These are phyloP conservation scores for Cryphonectria naterciae DNA, from an alignment of 2,329 filamentous ascomycete genomes.

Conservation along the genomic window DNA sequence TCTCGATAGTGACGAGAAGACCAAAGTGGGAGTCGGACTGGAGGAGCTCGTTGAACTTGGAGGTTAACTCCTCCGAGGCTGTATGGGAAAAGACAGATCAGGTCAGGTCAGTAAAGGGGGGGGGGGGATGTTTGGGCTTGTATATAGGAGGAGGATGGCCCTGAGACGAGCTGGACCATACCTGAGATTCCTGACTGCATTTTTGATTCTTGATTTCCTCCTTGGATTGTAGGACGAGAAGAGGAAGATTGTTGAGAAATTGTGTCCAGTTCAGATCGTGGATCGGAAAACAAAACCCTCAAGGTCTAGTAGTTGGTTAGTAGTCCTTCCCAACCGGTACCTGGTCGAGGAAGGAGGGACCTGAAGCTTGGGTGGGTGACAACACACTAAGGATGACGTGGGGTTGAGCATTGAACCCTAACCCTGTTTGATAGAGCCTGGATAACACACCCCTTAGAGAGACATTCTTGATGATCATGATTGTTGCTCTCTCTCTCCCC, in stretches of 20 bases:
- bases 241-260: neutral
- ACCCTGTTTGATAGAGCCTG: neutral
- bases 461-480: neutral
- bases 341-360: neutral
- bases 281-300: neutral
- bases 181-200: conserved; percentile 31
- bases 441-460: neutral
- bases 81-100: conserved; percentile 17
- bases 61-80: conserved; percentile 79
- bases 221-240: neutral
- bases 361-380: neutral
- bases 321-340: neutral
- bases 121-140: neutral
- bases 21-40: conserved; percentile 65
- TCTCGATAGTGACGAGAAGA: conserved; percentile 71
- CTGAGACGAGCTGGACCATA: conserved; percentile 8
- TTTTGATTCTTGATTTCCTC: neutral
- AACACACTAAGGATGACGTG: neutral
- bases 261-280: neutral
- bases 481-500: neutral
- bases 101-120: neutral
- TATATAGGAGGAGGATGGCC: neutral
- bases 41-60: conserved; percentile 73
- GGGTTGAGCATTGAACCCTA: neutral
- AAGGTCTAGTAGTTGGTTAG: too few relatives aligned